Percentiles rank a stretch among this genome's conserved stretches.
phyloP scores from a whole-genome alignment of 2,329 filamentous ascomycete genomes.

The Trichoderma breve region DNA sequence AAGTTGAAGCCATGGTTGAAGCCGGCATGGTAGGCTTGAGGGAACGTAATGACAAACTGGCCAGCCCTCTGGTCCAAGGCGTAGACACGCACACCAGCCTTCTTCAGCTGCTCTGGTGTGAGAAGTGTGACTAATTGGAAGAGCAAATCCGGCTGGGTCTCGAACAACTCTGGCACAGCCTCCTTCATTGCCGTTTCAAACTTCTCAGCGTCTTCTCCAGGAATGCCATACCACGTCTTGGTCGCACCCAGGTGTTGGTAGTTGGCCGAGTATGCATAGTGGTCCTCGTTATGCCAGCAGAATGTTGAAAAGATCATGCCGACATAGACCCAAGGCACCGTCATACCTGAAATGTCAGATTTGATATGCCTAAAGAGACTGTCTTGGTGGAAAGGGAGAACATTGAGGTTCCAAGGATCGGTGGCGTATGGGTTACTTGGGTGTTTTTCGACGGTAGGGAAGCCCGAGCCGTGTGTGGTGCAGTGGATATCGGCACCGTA shows the following conservation, averaged over 20 bases:
- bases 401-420: conserved; percentile 94
- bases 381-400: conserved; percentile 84
- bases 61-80: conserved; percentile 95
- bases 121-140: conserved; percentile 97
- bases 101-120: conserved; percentile 87
- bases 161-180: conserved; percentile 92
- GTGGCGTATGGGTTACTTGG: conserved; percentile 83
- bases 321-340: conserved; percentile 97
- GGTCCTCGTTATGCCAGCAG: conserved; percentile 99
- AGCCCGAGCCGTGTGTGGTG: conserved; percentile 94
- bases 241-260: conserved; percentile 98
- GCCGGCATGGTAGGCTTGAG: conserved; percentile 93
- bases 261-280: conserved; percentile 96
- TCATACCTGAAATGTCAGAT: conserved; percentile 98
- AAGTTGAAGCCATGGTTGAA: conserved; percentile 99
- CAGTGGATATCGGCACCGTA: conserved; percentile 98
- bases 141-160: conserved; percentile 91
- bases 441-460: conserved; percentile 89
- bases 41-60: conserved; percentile 94
- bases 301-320: conserved; percentile 99
- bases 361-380: conserved; percentile 97
- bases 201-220: conserved; percentile 86
- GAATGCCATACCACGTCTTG: conserved; percentile 99
- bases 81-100: conserved; percentile 89
- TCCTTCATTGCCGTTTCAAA: conserved; percentile 95